phyloP scores from a whole-genome alignment of 1,139 yeast genomes.

The Sugiyamaella japonica region DNA sequence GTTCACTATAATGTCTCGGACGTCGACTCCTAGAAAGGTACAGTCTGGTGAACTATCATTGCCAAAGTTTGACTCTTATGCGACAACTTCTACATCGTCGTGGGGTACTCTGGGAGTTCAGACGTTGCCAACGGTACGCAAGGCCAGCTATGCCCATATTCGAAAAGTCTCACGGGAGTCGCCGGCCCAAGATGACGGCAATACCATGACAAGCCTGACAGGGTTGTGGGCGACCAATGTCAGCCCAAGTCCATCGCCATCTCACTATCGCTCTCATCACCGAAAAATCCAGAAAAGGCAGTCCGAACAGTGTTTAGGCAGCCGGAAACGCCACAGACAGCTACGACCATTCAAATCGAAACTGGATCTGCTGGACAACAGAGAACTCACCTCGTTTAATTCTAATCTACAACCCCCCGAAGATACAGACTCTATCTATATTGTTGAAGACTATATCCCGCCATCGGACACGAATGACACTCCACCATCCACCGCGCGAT shows the following conservation, averaged over 20 bases:
- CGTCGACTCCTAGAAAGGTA: conserved; percentile 4
- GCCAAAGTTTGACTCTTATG: conserved; percentile 8
- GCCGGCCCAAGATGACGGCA: conserved; percentile 2
- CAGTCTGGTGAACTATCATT: conserved; percentile 10
- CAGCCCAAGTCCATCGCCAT: conserved; percentile 2
- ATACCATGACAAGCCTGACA: background rate
- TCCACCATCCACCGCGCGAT: background rate
- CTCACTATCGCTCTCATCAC: background rate
- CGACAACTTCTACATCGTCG: conserved; percentile 6
- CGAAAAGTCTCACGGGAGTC: conserved; percentile 13
- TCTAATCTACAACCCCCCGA: conserved; percentile 54
- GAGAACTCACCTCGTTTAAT: conserved; percentile 62
- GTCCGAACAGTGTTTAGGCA: conserved; percentile 16
- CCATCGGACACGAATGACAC: background rate
- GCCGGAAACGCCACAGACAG: conserved; percentile 14
- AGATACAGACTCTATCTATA: conserved; percentile 31
- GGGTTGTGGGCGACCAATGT: conserved; percentile 4
- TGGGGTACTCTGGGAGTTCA: conserved; percentile 15
- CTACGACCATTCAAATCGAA: conserved; percentile 46
- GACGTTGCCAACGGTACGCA: conserved; percentile 11
- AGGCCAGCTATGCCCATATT: conserved; percentile 11
- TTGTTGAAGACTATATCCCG: conserved; percentile 37
- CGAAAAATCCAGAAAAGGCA: conserved; percentile 12
- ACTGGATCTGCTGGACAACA: conserved; percentile 62
- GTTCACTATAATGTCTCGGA: conserved; percentile 6